phyloP scores from a whole-genome alignment of 768 basidiomycete species.

The Lentinula guzmanii region DNA sequence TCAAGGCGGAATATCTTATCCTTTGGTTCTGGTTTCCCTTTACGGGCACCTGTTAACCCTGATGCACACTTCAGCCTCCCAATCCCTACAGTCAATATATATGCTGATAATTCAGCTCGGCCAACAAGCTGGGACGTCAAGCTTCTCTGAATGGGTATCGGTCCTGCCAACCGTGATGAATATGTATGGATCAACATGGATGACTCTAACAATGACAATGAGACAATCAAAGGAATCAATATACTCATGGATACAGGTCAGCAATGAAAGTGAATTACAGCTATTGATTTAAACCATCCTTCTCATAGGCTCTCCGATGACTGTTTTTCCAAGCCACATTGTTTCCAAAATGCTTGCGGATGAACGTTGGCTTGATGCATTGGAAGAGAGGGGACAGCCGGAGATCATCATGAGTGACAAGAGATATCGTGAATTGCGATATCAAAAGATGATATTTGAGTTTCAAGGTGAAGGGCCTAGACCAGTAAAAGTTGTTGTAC shows the following conservation, averaged over 20 bases:
- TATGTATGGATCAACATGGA: background rate
- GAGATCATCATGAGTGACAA: background rate
- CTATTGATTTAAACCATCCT: no score
- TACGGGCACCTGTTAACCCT: background rate
- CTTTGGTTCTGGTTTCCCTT: background rate
- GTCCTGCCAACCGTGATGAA: background rate
- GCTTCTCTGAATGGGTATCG: background rate
- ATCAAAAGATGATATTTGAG: background rate
- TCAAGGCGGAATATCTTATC: background rate
- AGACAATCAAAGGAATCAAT: background rate
- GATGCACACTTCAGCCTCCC: background rate
- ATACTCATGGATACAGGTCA: background rate
- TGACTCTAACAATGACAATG: background rate
- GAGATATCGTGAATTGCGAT: background rate
- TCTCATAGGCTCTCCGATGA: background rate
- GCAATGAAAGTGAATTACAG: background rate
- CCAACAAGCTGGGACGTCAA: background rate
- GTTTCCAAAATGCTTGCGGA: background rate
- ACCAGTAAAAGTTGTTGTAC: background rate
- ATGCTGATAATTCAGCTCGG: background rate
- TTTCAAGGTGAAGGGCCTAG: background rate
- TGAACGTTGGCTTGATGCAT: background rate
- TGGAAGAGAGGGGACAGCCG: slow-evolving; percentile 39
- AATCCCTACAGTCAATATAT: background rate
- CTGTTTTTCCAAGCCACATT: background rate